These are phyloP conservation scores for Rutstroemia sp. DNA, from an alignment of 2,329 filamentous ascomycete genomes.

Conservation along the genomic window DNA sequence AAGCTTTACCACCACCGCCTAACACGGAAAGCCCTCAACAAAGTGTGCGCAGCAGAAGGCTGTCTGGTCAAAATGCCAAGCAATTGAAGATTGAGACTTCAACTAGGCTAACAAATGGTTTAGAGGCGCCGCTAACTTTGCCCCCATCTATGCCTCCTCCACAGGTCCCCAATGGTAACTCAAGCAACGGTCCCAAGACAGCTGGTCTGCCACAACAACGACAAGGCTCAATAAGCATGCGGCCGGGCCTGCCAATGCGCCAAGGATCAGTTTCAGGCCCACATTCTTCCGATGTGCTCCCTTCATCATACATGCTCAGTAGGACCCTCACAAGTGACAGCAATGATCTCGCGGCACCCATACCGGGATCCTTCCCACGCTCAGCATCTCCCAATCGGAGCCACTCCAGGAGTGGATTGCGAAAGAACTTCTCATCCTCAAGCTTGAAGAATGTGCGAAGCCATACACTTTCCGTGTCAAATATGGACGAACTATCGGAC, in stretches of 20 bases:
- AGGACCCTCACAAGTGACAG: slow-evolving; percentile 24
- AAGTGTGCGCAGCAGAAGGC: slow-evolving; percentile 64
- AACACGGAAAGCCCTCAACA: slow-evolving; percentile 31
- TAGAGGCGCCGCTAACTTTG: slow-evolving; percentile 14
- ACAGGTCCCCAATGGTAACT: slow-evolving; percentile 13
- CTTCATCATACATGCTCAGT: slow-evolving; percentile 28
- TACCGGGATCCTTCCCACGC: slow-evolving; percentile 28
- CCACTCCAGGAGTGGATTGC: slow-evolving; percentile 38
- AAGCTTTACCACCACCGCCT: slow-evolving; percentile 33
- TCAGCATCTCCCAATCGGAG: slow-evolving; percentile 46
- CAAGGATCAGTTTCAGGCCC: slow-evolving; percentile 25
- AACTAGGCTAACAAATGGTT: slow-evolving; percentile 12
- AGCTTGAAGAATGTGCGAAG: slow-evolving; percentile 65
- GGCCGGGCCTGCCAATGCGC: slow-evolving; percentile 21
- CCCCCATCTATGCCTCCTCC: slow-evolving; percentile 25
- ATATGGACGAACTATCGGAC: slow-evolving; percentile 50
- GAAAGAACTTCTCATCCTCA: slow-evolving; percentile 64
- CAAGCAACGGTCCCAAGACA: slow-evolving; percentile 21
- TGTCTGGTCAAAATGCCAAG: slow-evolving; percentile 74
- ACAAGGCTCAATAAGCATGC: slow-evolving; percentile 11
- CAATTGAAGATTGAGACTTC: slow-evolving; percentile 83
- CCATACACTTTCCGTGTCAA: slow-evolving; percentile 63
- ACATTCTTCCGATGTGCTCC: slow-evolving; percentile 23
- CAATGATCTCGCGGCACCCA: slow-evolving; percentile 28
- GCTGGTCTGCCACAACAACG: slow-evolving; percentile 20